phyloP scores from a whole-genome alignment of 768 basidiomycete genomes.

The Boletellus emodensis region DNA sequence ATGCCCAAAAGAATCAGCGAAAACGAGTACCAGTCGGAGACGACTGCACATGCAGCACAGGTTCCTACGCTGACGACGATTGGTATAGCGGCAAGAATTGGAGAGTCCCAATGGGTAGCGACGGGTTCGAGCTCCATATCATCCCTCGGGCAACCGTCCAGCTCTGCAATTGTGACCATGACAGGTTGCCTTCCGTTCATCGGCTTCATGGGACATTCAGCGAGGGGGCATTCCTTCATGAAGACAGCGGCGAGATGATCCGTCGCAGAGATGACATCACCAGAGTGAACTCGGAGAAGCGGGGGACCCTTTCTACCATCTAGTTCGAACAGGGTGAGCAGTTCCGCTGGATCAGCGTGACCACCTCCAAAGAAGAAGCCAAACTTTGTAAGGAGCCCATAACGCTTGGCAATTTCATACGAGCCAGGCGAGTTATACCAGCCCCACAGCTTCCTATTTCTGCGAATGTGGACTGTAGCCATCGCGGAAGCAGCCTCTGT shows the following conservation, averaged over 20 bases:
- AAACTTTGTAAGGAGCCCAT: constrained; percentile 24
- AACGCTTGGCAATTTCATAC: constrained; percentile 29
- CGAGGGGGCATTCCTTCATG: not conserved
- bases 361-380: constrained; percentile 28
- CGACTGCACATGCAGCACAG: constrained; percentile 5
- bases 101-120: not conserved
- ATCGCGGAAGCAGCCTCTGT: constrained; percentile 32
- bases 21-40: constrained; percentile 28
- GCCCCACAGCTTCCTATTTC: constrained; percentile 25
- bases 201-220: not conserved
- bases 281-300: constrained; percentile 9
- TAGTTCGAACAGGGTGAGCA: constrained; percentile 7
- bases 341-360: constrained; percentile 5
- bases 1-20: constrained; percentile 29
- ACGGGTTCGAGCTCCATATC: not conserved
- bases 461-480: constrained; percentile 29
- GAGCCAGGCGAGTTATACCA: constrained; percentile 35
- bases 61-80: constrained; percentile 1
- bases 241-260: constrained; percentile 8
- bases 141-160: not conserved
- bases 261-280: constrained; percentile 3
- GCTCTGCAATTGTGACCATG: not conserved
- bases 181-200: constrained; percentile 1
- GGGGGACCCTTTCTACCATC: constrained; percentile 5
- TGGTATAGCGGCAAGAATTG: not conserved